phyloP scores from a whole-genome alignment of 2,329 filamentous ascomycete species.

The Diaporthe longicolla region DNA sequence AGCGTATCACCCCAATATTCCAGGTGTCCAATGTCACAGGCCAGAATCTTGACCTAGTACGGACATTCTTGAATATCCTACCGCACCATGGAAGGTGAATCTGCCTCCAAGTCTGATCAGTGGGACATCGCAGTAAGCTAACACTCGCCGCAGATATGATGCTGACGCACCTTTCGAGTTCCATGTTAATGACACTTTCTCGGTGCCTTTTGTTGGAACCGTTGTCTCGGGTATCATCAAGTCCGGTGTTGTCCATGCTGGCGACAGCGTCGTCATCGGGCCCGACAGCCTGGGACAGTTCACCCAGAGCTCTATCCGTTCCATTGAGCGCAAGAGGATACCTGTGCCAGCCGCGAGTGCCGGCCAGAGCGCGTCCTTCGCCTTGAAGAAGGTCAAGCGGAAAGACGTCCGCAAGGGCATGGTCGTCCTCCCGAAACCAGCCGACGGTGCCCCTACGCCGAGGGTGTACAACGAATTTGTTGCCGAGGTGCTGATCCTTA shows the following conservation, averaged over 20 bases:
- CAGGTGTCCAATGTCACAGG: constrained; percentile 98
- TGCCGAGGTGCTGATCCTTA: constrained; percentile 92
- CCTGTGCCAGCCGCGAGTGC: constrained; percentile 88
- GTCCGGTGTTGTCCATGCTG: constrained; percentile 86
- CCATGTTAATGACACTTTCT: constrained; percentile 97
- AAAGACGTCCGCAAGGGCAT: constrained; percentile 98
- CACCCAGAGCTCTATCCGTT: constrained; percentile 86
- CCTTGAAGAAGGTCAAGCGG: constrained; percentile 86
- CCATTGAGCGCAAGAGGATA: constrained; percentile 95
- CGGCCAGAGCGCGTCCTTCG: constrained; percentile 93
- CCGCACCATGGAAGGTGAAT: constrained; percentile 82
- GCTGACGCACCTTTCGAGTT: constrained; percentile 92
- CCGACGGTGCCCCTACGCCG: constrained; percentile 77
- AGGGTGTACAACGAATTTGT: constrained; percentile 84
- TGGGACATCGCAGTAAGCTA: background rate
- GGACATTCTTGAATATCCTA: constrained; percentile 93
- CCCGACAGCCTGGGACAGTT: constrained; percentile 94
- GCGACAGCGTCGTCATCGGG: constrained; percentile 90
- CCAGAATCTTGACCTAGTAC: constrained; percentile 88
- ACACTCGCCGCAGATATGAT: constrained; percentile 74
- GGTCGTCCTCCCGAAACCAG: constrained; percentile 87
- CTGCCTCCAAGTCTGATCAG: background rate
- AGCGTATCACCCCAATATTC: constrained; percentile 96
- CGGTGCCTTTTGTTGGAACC: constrained; percentile 95
- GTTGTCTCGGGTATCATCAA: constrained; percentile 96